Conservation (phyloP, 2,329 filamentous ascomycete genomes). For the Fusarium mexicanum region DNA sequence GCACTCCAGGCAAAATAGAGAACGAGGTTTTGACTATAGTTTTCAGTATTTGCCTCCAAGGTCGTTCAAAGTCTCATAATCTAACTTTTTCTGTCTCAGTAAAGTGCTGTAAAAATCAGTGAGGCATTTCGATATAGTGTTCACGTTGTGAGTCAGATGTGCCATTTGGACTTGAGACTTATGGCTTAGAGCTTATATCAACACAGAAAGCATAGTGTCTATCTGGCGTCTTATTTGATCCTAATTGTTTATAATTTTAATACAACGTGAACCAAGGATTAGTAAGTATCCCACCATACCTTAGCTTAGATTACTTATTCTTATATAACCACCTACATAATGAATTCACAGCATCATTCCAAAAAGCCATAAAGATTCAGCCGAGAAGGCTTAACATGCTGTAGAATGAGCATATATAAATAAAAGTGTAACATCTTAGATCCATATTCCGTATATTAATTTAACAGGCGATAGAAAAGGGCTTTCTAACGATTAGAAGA, state of each 20-base stretch:
- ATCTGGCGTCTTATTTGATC: accelerated
- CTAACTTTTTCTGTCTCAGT: accelerated
- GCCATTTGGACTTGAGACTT: background rate
- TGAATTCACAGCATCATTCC: background rate
- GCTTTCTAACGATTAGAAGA: accelerated
- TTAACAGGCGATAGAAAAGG: accelerated
- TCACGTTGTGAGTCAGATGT: background rate
- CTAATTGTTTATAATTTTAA: accelerated
- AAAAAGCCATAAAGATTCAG: background rate
- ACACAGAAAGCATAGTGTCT: accelerated
- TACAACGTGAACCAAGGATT: accelerated
- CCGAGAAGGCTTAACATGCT: background rate
- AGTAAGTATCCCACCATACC: background rate
- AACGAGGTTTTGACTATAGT: accelerated
- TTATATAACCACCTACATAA: accelerated
- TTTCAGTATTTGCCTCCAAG: accelerated
- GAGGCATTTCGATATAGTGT: background rate
- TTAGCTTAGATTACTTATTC: background rate
- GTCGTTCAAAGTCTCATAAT: background rate
- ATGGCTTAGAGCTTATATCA: background rate
- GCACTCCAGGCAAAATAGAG: background rate
- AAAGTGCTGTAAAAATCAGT: accelerated
- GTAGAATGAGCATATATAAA: accelerated
- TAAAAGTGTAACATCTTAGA: background rate
- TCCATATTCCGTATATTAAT: background rate